A percentile compares a stretch with the other conserved stretches of the same genome.
Conservation (phyloP, 1,284 basidiomycete genomes). For the Puccinia sorghi region DNA sequence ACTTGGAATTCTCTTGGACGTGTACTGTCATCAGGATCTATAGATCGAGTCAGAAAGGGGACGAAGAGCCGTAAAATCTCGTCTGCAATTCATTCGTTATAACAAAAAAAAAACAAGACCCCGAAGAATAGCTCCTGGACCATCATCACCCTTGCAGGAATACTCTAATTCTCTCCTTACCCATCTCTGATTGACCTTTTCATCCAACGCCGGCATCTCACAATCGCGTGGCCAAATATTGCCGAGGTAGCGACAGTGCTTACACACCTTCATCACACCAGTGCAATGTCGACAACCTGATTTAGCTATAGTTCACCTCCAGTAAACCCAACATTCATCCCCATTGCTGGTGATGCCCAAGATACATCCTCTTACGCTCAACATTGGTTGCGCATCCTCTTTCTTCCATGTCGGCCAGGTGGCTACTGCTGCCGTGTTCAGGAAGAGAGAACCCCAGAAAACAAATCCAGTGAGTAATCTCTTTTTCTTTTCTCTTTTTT, state of each 20-base stretch:
- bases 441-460: conserved; percentile 22
- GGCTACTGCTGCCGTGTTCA: not conserved
- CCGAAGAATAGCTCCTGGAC: not conserved
- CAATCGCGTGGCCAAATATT: not conserved
- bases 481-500: not conserved
- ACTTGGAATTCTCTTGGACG: not conserved
- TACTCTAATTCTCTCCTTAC: not conserved
- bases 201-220: no score
- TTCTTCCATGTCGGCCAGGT: conserved; percentile 19
- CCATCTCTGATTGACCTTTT: not conserved
- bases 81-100: not conserved
- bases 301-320: not conserved
- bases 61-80: conserved; percentile 6
- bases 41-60: not conserved
- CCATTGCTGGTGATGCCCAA: conserved; percentile 3
- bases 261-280: not conserved
- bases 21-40: conserved; percentile 19
- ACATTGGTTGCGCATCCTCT: conserved; percentile 4
- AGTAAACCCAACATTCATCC: not conserved
- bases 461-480: not conserved
- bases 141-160: not conserved
- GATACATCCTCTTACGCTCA: not conserved
- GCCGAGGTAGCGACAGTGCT: not conserved
- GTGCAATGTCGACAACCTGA: not conserved
- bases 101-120: not conserved